Conservation (phyloP, 768 basidiomycete species). For the Agrocybe chaxingu region DNA sequence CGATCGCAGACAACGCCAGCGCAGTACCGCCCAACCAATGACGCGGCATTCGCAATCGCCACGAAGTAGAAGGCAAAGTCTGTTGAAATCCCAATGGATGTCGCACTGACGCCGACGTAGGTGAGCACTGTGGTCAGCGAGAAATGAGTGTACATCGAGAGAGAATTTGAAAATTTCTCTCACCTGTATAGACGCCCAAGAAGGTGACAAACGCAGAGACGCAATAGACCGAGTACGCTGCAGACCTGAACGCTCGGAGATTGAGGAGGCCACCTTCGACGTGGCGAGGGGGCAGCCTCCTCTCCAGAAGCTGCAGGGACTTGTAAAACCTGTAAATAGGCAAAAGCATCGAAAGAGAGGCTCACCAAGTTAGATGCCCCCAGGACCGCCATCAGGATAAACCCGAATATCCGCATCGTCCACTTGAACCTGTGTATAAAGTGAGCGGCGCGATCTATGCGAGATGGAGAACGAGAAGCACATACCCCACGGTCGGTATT, state of each 20-base stretch:
- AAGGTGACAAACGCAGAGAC: conserved; percentile 52
- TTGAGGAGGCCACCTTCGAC: conserved; percentile 59
- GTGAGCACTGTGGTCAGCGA: conserved; percentile 48
- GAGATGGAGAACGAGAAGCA: background rate
- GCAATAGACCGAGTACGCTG: conserved; percentile 56
- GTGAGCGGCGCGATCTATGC: background rate
- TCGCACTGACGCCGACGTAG: conserved; percentile 61
- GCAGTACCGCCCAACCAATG: conserved; percentile 56
- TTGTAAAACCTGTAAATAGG: too few species aligned
- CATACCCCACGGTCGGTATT: conserved; percentile 43
- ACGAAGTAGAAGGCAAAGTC: conserved; percentile 63
- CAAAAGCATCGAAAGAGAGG: background rate
- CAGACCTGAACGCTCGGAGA: conserved; percentile 44
- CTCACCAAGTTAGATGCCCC: conserved; percentile 51
- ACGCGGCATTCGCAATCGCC: conserved; percentile 65
- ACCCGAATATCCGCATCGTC: conserved; percentile 71
- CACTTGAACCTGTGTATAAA: conserved; percentile 59
- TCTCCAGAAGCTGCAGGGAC: conserved; percentile 32
- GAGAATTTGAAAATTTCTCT: conserved; percentile 5
- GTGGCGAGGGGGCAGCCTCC: conserved; percentile 53
- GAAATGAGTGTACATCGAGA: background rate
- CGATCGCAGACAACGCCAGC: conserved; percentile 55
- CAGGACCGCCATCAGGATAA: conserved; percentile 53
- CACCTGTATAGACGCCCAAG: conserved; percentile 69
- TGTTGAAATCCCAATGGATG: conserved; percentile 40